Evolutionary conservation across 1,284 basidiomycete species (phyloP), one percentile per base, ranked within the genome.

Genomic region (Trichosporon ovoides): DNA sequence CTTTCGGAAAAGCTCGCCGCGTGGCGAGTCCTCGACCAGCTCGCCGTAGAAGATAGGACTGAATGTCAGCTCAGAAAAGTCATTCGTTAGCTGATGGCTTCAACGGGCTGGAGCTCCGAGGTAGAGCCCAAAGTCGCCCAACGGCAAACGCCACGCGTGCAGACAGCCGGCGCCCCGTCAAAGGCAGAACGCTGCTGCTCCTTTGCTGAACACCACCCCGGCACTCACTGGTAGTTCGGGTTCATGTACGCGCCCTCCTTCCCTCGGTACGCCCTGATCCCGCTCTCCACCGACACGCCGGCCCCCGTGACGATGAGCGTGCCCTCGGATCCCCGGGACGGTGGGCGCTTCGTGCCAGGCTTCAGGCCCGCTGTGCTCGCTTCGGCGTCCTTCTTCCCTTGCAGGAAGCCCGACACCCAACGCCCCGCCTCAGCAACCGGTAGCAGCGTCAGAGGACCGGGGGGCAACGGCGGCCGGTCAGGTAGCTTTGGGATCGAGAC

Each of bases 271-370:
- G 91, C 91, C 64, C 90, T 81, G 59, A 96, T 93, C 28, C 92
- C 92, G 18, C 87, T 89, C 72, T 96, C 92, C 19, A 95, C 92
- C 70, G 88, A 91, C 59, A 95, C 88, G 4, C 93, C 92, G 0
- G 92, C 92, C 0, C 92, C 92, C 0, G 91, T 94, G 53, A 97
- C 73, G 6, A 93, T 78, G 0, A 86, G 78, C 31, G 85, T 80
- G 1, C 77, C 84, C 74, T 85, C 85, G 3, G 43, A 16, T 38
- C 88, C 89, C 2, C 80, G 77, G 0, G 79, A 74, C 7, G 6
- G 22, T 10, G 43, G 22, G 3, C 22, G 43, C 43, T 48, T 22
- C 16, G 9, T 19, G 24, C 24, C 43, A 3, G 24, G 22, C 24
- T 31, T 48, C 43, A 48, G 14, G 16, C 43, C 43, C 3, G 43